Base-by-base conservation (phyloP, 768 basidiomycete species). In the Panaeolus papilionaceus region DNA sequence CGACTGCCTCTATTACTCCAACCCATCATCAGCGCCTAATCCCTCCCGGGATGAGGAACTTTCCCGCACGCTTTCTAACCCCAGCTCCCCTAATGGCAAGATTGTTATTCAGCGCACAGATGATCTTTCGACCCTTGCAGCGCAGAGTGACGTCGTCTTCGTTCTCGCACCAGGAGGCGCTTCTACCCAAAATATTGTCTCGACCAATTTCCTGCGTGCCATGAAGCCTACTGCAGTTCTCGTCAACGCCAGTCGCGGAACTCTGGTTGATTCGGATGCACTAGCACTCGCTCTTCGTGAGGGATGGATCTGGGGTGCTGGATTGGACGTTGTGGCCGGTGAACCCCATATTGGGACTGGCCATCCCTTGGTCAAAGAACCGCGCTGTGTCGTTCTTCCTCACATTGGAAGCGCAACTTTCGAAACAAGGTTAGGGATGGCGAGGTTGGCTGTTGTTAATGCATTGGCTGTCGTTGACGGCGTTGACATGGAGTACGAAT, bases 251-350 rank as follows among this genome's bases (percentile, higher is more conserved):
- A 88, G 89, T 12, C 83, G 97, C 33, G 97, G 97, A 38, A 89
- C 93, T 0, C 79, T 98, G 14, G 93, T 99, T 7, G 95, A 99
- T 76, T 94, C 93, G 0, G 88, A 92, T 61, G 97, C 96, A 12
- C 84, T 99, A 9, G 92, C 91, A 2, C 87, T 84, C 68, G 97
- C 96, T 2, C 79, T 99, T 49, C 76, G 81, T 58, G 88, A 92
- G 68, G 86, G 85, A 2, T 90, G 91, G 88, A 92, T 99, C 26
- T 96, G 92, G 85, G 96, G 89, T 26, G 98, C 98, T 0, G 97
- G 95, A 0, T 73, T 99, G 11, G 97, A 99, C 76, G 97, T 99
- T 40, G 89, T 98, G 7, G 94, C 95, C 70, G 95, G 95, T 20
- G 96, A 99, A 76, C 96, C 96, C 0, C 78, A 90, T 54, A 83